Conservation (phyloP, 176 grass and related monocot genomes). For the Neostapfia colusana region DNA sequence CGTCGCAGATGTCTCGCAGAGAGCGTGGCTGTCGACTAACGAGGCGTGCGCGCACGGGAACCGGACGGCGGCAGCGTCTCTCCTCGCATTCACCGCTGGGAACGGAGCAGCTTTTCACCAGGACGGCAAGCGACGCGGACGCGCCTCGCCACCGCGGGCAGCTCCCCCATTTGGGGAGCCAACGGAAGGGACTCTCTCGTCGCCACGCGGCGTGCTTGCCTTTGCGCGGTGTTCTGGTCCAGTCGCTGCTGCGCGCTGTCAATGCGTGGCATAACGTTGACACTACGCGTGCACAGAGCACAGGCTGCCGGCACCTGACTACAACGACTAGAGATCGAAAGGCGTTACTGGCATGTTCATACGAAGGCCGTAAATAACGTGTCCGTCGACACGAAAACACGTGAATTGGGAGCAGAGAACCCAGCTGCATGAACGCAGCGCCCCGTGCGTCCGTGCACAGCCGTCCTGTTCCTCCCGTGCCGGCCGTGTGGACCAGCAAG, state of each 20-base stretch:
- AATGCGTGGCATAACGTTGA: background rate
- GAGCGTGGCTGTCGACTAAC: background rate
- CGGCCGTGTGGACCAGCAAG: background rate
- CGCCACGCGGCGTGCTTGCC: background rate
- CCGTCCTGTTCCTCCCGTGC: background rate
- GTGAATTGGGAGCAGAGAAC: background rate
- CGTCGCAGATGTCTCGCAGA: background rate
- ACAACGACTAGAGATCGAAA: background rate
- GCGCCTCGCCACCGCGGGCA: background rate
- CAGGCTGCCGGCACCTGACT: too few relatives aligned
- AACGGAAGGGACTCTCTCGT: background rate
- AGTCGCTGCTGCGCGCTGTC: background rate
- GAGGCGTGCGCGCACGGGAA: too few relatives aligned
- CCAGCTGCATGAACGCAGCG: background rate
- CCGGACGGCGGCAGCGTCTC: too few relatives aligned
- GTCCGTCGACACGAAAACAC: background rate
- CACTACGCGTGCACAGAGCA: background rate
- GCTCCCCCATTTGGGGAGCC: background rate
- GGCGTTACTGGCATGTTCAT: background rate
- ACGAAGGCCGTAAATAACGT: too few relatives aligned
- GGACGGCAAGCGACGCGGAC: conserved; percentile 19
- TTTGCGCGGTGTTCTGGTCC: background rate
- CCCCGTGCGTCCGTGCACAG: background rate
- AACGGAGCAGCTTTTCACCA: background rate
- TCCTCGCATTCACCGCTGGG: background rate